Conservation (phyloP, 805 yeast species). For the Metschnikowia drakensbergensis region DNA sequence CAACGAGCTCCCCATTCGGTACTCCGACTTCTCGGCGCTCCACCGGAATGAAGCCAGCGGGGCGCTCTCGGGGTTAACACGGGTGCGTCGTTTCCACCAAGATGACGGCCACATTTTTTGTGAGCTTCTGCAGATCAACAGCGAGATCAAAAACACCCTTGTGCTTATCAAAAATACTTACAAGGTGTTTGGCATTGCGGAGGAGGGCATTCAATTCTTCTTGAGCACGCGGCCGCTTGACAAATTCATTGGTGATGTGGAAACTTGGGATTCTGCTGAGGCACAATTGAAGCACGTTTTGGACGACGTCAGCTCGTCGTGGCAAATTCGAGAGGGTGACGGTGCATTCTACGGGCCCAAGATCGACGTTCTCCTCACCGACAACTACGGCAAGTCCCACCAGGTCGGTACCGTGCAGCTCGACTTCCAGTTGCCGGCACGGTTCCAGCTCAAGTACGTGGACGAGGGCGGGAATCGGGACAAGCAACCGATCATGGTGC, state of each 20-base stretch:
- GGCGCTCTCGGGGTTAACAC: conserved; percentile 84
- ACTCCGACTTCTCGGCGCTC: conserved; percentile 84
- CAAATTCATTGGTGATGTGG: conserved; percentile 68
- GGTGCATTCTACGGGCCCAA: conserved; percentile 98
- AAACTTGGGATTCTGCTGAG: conserved; percentile 86
- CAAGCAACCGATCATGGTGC: conserved; percentile 87
- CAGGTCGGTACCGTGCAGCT: conserved; percentile 95
- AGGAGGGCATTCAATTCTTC: conserved; percentile 51
- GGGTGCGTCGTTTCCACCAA: conserved; percentile 94
- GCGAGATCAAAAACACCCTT: conserved; percentile 70
- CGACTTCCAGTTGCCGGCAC: conserved; percentile 88
- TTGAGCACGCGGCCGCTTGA: conserved; percentile 82
- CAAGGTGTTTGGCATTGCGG: conserved; percentile 55
- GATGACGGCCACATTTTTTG: conserved; percentile 98
- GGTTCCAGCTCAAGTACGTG: conserved; percentile 72
- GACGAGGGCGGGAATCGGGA: conserved; percentile 45
- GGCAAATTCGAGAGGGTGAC: conserved; percentile 85
- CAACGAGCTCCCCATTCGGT: conserved; percentile 80
- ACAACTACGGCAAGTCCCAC: conserved; percentile 74
- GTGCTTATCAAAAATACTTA: conserved; percentile 74
- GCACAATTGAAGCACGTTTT: conserved; percentile 56
- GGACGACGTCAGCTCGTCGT: conserved; percentile 47
- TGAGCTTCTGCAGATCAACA: conserved; percentile 65
- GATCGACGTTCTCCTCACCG: conserved; percentile 80
- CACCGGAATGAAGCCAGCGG: conserved; percentile 96